phyloP scores from a whole-genome alignment of 2,329 filamentous ascomycete species.

The Ascosphaera apis region DNA sequence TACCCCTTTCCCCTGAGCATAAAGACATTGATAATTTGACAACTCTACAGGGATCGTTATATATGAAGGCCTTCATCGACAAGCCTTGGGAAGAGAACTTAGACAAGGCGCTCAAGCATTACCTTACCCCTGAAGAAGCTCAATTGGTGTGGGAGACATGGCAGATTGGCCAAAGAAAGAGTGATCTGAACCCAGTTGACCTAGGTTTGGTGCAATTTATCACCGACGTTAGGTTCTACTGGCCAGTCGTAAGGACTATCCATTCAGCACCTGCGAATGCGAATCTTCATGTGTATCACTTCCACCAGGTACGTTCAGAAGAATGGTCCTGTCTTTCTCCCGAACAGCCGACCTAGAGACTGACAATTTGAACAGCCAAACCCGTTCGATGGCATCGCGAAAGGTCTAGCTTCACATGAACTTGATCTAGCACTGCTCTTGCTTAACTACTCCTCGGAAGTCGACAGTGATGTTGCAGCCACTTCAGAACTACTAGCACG shows the following conservation, averaged over 20 bases:
- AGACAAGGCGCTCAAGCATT: not conserved
- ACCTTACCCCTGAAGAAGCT: not conserved
- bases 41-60: not conserved
- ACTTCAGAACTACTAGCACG: not conserved
- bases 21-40: not conserved
- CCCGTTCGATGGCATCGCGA: slow-evolving; percentile 22
- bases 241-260: not conserved
- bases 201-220: not conserved
- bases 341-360: not conserved
- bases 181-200: not conserved
- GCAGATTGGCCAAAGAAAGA: not conserved
- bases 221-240: slow-evolving; percentile 1
- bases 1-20: not conserved
- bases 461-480: not conserved
- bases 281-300: not conserved
- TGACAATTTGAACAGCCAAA: slow-evolving; percentile 24
- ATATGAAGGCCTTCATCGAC: not conserved
- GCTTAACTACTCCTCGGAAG: slow-evolving; percentile 16
- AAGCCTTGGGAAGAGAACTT: not conserved
- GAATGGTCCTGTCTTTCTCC: not conserved
- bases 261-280: not conserved
- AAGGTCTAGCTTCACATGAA: slow-evolving; percentile 21
- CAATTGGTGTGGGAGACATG: not conserved
- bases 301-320: not conserved
- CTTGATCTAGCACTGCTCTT: slow-evolving; percentile 24